Base-by-base conservation (phyloP, 192 early-diverging fungal species). In the Podila horticola region DNA sequence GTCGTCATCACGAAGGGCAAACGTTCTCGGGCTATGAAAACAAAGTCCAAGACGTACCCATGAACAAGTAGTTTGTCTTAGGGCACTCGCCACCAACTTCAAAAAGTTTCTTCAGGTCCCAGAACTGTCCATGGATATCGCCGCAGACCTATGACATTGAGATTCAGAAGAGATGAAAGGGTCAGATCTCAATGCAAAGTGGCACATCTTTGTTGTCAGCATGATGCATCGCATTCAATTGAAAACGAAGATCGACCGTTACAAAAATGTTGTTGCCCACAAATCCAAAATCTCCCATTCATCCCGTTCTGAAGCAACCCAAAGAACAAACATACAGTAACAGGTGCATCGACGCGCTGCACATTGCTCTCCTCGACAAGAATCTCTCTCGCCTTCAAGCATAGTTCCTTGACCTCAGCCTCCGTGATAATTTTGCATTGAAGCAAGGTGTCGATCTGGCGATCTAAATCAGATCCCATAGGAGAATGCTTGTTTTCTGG, bases 41-140 rank as follows among this genome's bases (percentile, higher is more conserved):
- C 20, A 28, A 67, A 38, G 15, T 11, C 12, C 41, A 45, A 45
- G 15, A 57, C 57, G 33, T 87, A 83, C 95, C 97, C 94, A 99
- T 95, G 83, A 99, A 99, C 68, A 99, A 86, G 74, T 99, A 99
- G 85, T 97, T 99, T 51, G 97, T 99, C 69, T 97, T 95, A 6
- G 97, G 97, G 65, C 92, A 96, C 76, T 97, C 95, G 63, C 96
- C 96, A 72, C 97, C 97, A 66, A 97, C 95, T 69, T 87, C 84
- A 75, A 99, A 97, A 29, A 99, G 91, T 76, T 99, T 94, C 84
- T 93, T 95, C 34, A 99, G 85, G 84, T 99, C 97, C 84, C 96
- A 93, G 82, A 99, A 99, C 76, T 99, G 97, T 49, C 97, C 97
- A 84, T 99, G 97, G 75, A 99, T 99, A 75, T 99, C 97, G 62